phyloP scores from a whole-genome alignment of 2,329 filamentous ascomycete species.

The Zelopaecilomyces penicillatus region DNA sequence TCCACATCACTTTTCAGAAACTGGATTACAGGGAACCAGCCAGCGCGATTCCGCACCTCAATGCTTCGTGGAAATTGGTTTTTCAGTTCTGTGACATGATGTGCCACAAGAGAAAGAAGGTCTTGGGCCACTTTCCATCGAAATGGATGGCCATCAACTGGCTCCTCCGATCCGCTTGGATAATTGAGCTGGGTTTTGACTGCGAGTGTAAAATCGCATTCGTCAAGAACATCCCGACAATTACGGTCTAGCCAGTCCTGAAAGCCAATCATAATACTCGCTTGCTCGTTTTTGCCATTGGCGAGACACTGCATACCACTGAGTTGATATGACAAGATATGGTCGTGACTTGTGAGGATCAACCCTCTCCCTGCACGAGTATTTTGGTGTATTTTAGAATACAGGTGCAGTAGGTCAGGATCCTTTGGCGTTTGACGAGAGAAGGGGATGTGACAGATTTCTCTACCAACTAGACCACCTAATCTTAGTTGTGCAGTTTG shows the following conservation, averaged over 20 bases:
- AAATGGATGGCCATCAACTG: conserved; percentile 44
- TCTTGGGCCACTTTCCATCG: conserved; percentile 40
- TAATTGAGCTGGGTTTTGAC: conserved; percentile 51
- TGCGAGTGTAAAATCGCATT: conserved; percentile 33
- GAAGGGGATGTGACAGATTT: conserved; percentile 49
- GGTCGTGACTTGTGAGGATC: conserved; percentile 53
- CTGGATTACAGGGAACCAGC: conserved; percentile 47
- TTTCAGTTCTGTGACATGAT: conserved; percentile 28
- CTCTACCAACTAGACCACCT: conserved; percentile 44
- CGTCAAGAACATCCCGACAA: conserved; percentile 6
- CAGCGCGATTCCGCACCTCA: conserved; percentile 33
- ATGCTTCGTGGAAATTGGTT: conserved; percentile 31
- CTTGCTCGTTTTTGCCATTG: conserved; percentile 28
- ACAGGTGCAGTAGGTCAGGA: not conserved
- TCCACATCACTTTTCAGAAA: conserved; percentile 43
- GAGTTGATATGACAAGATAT: conserved; percentile 56
- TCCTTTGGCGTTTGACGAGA: conserved; percentile 34
- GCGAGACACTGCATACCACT: conserved; percentile 50
- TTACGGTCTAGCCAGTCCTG: conserved; percentile 3
- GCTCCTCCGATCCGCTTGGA: conserved; percentile 38
- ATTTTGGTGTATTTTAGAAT: conserved; percentile 25
- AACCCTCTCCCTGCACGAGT: conserved; percentile 39
- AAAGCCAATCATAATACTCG: conserved; percentile 1
- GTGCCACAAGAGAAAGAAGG: conserved; percentile 32
- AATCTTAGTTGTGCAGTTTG: conserved; percentile 47